Percentiles rank a stretch among this genome's conserved stretches.
phyloP scores from a whole-genome alignment of 441 rosid genomes.

The Euphorbia celastroides region DNA sequence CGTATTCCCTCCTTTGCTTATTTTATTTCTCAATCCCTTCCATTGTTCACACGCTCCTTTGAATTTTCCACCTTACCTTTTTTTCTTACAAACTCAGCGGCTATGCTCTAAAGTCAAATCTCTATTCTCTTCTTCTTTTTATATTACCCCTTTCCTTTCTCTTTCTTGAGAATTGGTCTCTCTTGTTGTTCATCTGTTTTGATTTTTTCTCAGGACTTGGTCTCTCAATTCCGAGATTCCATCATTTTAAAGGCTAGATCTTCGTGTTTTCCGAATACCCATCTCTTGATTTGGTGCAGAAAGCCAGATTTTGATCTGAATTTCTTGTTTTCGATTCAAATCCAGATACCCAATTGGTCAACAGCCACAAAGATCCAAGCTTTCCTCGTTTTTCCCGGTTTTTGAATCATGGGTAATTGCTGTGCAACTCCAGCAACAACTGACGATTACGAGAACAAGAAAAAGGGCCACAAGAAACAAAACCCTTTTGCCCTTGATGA shows the following conservation, averaged over 20 bases:
- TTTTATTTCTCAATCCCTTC: background rate
- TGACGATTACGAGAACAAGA: slow-evolving; percentile 31
- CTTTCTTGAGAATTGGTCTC: slow-evolving; percentile 1
- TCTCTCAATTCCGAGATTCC: slow-evolving; percentile 5
- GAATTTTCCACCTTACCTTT: slow-evolving; percentile 1
- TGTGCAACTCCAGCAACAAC: slow-evolving; percentile 29
- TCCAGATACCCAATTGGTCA: slow-evolving; percentile 1
- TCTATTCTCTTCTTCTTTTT: background rate
- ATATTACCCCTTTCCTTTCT: background rate
- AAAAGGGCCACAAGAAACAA: slow-evolving; percentile 48
- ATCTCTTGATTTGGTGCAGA: slow-evolving; percentile 1
- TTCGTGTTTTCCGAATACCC: slow-evolving; percentile 7
- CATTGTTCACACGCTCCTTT: slow-evolving; percentile 8
- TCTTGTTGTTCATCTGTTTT: background rate
- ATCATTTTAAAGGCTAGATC: slow-evolving; percentile 16
- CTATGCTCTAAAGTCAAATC: slow-evolving; percentile 7
- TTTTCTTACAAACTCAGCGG: slow-evolving; percentile 13
- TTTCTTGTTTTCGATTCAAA: background rate
- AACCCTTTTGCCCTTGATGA: slow-evolving; percentile 67
- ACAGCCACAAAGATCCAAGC: background rate
- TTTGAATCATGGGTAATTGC: slow-evolving; percentile 64
- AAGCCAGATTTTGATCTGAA: background rate
- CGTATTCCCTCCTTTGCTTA: background rate
- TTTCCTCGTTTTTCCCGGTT: background rate
- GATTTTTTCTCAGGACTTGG: background rate